phyloP scores from a whole-genome alignment of 106 monocot genomes.

The Acanthochlamys bracteata region DNA sequence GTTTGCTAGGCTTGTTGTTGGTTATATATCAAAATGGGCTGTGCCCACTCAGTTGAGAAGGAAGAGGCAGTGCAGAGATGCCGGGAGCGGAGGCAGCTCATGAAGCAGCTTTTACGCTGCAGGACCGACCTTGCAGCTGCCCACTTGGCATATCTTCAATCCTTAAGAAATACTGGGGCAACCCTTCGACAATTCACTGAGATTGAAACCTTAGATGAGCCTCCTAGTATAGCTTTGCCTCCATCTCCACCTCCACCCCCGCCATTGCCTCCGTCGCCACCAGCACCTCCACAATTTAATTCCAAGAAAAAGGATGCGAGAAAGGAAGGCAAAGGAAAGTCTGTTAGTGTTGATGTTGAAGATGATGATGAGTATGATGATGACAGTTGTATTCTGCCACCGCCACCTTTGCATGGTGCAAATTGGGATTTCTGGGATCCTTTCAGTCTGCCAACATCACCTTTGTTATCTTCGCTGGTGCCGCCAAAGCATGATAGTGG shows the following conservation, averaged over 20 bases:
- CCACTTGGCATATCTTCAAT: conserved; percentile 50
- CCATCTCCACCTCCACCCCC: conserved; percentile 36
- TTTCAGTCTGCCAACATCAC: conserved; percentile 19
- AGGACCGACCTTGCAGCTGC: conserved; percentile 38
- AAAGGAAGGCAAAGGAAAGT: neutral
- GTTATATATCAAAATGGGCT: conserved; percentile 42
- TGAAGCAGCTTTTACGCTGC: conserved; percentile 61
- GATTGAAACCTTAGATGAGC: conserved; percentile 22
- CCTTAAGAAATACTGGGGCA: conserved; percentile 60
- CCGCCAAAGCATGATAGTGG: conserved; percentile 12
- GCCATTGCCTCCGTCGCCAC: conserved; percentile 27
- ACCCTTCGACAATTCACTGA: conserved; percentile 66
- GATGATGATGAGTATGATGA: conserved; percentile 12
- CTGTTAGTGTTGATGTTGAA: conserved; percentile 19
- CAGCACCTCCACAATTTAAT: conserved; percentile 21
- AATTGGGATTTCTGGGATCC: conserved; percentile 54
- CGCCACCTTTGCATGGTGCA: conserved; percentile 30
- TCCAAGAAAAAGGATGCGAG: conserved; percentile 8
- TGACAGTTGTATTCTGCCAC: conserved; percentile 33
- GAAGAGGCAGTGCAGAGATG: conserved; percentile 70
- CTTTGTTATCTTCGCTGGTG: conserved; percentile 25
- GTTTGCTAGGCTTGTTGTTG: too few species aligned
- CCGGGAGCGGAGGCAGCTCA: conserved; percentile 49
- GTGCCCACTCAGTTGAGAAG: conserved; percentile 49
- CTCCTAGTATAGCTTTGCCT: conserved; percentile 13